Evolutionary conservation across 306 rosid species (phyloP), one percentile per base, ranked within the genome.

Genomic region (Crataegus laevigata): DNA sequence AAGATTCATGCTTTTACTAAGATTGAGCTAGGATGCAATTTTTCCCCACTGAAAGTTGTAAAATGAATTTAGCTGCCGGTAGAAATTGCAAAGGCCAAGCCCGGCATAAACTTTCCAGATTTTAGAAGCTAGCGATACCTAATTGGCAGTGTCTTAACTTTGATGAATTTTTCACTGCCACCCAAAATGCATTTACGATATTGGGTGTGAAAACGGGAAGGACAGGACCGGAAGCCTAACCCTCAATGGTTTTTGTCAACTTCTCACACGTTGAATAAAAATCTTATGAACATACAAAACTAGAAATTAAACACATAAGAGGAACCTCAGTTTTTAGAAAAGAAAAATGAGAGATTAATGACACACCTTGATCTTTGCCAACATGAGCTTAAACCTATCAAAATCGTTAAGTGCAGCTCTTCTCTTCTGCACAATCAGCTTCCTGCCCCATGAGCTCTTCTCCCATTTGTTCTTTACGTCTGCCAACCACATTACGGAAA

Each of bases 381-480:
- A 40, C 88, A 86, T 87, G n/a, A 87, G 72, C 81, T 87, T 87
- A 76, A 86, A 86, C 82, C 90, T 84, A 50, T 86, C 90, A 10
- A 86, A 84, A 72, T 86, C 90, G 63, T 34, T 77, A 14, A 84
- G 90, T 3, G 86, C 58, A 47, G 85, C 84, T 66, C 90, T 86
- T 79, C 80, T 79, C 75, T 86, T 81, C 82, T 76, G 81, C 72
- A 86, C 88, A 29, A 81, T 72, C 69, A 84, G 78, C 78, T 83
- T 83, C 76, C 90, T 81, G 13, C 90, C 90, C 90, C 90, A 86
- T 12, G 88, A 81, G 78, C 90, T 86, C 67, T 79, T 79, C 77
- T 86, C 90, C 88, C 90, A 84, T 55, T 81, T 84, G 73, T 86
- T 84, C 83, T 87, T 85, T 40, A 84, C 86, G 68, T 87, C 90